Evolutionary conservation across 805 yeast species (phyloP).

Genomic region (Saturnispora zaruensis): DNA sequence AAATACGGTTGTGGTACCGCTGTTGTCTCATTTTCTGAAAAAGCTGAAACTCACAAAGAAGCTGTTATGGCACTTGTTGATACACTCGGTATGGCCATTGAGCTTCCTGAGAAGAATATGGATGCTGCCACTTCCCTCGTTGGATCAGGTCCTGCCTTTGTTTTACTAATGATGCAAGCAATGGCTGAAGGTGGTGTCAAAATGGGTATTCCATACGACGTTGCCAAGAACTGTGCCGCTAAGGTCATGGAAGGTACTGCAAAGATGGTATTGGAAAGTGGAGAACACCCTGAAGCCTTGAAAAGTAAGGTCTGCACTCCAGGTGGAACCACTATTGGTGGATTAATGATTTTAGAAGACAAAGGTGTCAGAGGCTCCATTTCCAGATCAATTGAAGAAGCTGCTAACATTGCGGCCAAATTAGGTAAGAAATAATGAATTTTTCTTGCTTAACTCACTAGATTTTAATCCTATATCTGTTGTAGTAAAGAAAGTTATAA

Average conservation of each 20-base stretch:
- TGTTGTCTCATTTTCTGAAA: constrained; percentile 63
- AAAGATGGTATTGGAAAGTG: constrained; percentile 74
- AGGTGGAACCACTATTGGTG: constrained; percentile 97
- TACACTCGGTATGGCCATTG: constrained; percentile 60
- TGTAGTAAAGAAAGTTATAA: background rate
- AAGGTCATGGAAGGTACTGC: constrained; percentile 94
- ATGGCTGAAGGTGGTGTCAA: constrained; percentile 89
- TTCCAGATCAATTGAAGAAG: constrained; percentile 82
- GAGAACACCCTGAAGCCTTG: constrained; percentile 80
- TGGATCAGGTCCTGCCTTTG: constrained; percentile 96
- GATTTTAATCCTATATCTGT: background rate
- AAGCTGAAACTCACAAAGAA: constrained; percentile 38
- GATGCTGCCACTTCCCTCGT: constrained; percentile 93
- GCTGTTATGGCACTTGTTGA: constrained; percentile 44
- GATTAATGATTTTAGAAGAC: constrained; percentile 86
- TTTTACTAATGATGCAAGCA: constrained; percentile 80
- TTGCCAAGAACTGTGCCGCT: constrained; percentile 79
- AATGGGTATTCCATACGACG: constrained; percentile 84
- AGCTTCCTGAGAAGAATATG: constrained; percentile 83
- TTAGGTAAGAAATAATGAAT: constrained; percentile 40
- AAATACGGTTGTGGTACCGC: constrained; percentile 91
- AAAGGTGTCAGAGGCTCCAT: constrained; percentile 81
- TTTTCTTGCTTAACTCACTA: background rate
- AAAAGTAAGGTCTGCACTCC: constrained; percentile 91
- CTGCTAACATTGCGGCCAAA: constrained; percentile 68